Evolutionary conservation across 1,284 basidiomycete genomes (phyloP), one percentile per base, ranked within the genome.

Genomic region (Puccinia horiana): DNA sequence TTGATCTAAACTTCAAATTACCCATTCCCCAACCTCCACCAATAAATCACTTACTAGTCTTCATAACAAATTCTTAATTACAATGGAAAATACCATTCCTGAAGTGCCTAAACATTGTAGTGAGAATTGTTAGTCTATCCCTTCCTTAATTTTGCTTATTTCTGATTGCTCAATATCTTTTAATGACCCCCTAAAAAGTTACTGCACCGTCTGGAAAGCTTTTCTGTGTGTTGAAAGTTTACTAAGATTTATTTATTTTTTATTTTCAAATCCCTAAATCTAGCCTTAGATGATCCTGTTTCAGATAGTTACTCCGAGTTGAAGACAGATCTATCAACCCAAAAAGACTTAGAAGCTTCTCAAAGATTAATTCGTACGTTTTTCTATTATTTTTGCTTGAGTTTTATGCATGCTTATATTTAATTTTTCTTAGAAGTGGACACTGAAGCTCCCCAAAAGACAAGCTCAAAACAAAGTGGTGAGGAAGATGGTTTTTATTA

Each of bases 241-340:
- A 70, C 67, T 70, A 70, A 70, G 44, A 70, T 29, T 23, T 70
- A 16, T 44, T n/a, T n/a, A 49, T 6, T 70, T 49, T 47, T 4
- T 2, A 42, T 70, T 14, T 12, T 40, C 11, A n/a, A 70, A 42
- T 44, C 40, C 44, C 67, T 70, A 70, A 70, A 70, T 70, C 42
- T 32, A 70, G 67, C 26, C 3, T 9, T 35, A 70, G 67, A 70
- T 70, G 67, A 70, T 70, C 67, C 67, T 44, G 44, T 70, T 70
- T 70, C 42, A 70, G 40, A 49, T 49, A 42, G 67, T 40, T 70
- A 70, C 23, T 44, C 67, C 40, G 67, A 70, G 42, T 44, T 47
- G 42, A 70, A 70, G 40, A 40, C 37, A 67, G 26, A 8, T 11
- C 6, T 5, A 26, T 29, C n/a, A 18, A 26, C 29, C 29, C 56